Conservation (phyloP, 176 grass and related monocot genomes). For the Dactylis glomerata region DNA sequence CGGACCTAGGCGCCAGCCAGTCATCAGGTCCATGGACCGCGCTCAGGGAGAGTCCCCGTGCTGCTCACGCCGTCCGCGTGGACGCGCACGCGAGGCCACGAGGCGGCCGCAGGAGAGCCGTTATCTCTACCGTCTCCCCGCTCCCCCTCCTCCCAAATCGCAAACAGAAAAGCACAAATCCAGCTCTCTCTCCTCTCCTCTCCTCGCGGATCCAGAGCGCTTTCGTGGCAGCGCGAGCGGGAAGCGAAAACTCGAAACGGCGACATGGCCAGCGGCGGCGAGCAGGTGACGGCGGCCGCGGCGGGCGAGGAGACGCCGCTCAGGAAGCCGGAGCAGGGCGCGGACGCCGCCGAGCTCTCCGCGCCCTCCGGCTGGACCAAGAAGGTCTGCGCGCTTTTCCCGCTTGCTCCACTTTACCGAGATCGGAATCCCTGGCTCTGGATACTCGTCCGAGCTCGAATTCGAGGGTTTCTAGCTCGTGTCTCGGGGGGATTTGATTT, state of each 20-base stretch:
- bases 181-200: neutral
- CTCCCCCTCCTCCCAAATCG: neutral
- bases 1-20: no score
- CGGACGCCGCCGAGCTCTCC: conserved; percentile 29
- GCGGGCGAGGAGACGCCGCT: conserved; percentile 21
- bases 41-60: neutral
- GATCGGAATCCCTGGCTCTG: neutral
- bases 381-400: conserved; percentile 39
- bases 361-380: conserved; percentile 63
- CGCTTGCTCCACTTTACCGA: neutral
- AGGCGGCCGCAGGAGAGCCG: neutral
- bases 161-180: neutral
- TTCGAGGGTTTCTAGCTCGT: conserved; percentile 3
- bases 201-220: neutral
- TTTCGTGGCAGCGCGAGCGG: conserved; percentile 40
- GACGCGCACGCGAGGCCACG: neutral
- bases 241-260: conserved; percentile 51
- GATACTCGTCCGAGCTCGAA: neutral
- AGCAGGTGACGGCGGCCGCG: conserved; percentile 19
- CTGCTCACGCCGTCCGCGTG: neutral
- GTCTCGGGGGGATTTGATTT: neutral
- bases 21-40: neutral
- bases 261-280: conserved; percentile 33
- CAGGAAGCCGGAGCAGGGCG: neutral
- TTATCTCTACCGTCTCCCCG: conserved; percentile 33